Percentiles rank a stretch among this genome's conserved stretches.
Evolutionary conservation across 257 asterid species (phyloP).

Genomic region (Eucommia ulmoides): DNA sequence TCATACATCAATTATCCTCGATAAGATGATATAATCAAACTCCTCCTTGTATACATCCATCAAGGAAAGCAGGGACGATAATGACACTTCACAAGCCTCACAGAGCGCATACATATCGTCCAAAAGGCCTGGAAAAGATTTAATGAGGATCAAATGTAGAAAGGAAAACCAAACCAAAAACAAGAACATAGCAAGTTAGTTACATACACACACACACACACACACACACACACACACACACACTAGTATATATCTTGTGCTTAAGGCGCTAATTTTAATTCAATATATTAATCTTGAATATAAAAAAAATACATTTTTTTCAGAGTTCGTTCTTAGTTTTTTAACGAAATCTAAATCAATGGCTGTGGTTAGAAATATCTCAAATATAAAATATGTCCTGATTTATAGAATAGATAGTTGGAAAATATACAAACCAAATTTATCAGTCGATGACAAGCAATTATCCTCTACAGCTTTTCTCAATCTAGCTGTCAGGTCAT

Average conservation of each 20-base stretch:
- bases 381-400: too few relatives aligned
- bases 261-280: too few relatives aligned
- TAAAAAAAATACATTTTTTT: too few relatives aligned
- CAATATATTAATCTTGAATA: too few relatives aligned
- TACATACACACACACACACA: too few relatives aligned
- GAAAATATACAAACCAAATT: constrained; percentile 14
- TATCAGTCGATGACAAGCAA: constrained; percentile 24
- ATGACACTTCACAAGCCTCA: constrained; percentile 25
- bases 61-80: constrained; percentile 26
- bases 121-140: constrained; percentile 22
- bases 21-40: constrained; percentile 21
- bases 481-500: constrained; percentile 17
- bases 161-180: neutral
- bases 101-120: constrained; percentile 31
- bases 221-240: too few relatives aligned
- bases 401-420: too few relatives aligned
- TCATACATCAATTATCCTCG: constrained; percentile 24
- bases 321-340: too few relatives aligned
- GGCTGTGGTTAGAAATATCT: too few relatives aligned
- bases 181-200: neutral
- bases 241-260: too few relatives aligned
- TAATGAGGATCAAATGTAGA: neutral
- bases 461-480: constrained; percentile 17
- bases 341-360: too few relatives aligned
- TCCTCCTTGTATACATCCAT: constrained; percentile 25